Conservation (phyloP, 495 filamentous ascomycete species). For the Copromyces sp. region DNA sequence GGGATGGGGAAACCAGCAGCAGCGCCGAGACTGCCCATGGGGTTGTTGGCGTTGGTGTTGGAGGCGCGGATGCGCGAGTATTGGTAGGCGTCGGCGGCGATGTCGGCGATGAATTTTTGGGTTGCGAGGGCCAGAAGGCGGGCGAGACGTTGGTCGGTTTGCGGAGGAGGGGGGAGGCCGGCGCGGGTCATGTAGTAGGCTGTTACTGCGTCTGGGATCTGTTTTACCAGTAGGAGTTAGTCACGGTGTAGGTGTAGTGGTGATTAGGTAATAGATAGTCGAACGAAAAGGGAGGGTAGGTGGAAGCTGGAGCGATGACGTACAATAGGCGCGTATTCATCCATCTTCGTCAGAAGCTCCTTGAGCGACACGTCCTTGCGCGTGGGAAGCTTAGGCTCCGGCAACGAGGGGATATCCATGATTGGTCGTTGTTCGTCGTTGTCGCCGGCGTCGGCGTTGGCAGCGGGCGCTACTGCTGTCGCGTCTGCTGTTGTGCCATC, state of each 20-base stretch:
- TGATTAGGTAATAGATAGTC: constrained; percentile 2
- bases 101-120: constrained; percentile 95
- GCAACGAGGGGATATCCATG: constrained; percentile 2
- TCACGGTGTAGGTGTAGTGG: background rate
- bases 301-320: constrained; percentile 19
- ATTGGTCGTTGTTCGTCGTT: constrained; percentile 6
- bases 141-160: constrained; percentile 77
- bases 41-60: constrained; percentile 77
- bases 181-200: constrained; percentile 95
- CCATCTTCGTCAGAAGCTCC: constrained; percentile 91
- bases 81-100: constrained; percentile 95
- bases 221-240: background rate
- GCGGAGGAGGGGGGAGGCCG: constrained; percentile 79
- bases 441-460: constrained; percentile 3
- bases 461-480: background rate
- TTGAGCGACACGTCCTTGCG: constrained; percentile 86
- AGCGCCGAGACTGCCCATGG: constrained; percentile 75
- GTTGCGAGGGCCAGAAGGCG: constrained; percentile 91
- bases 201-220: constrained; percentile 98
- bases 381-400: constrained; percentile 44
- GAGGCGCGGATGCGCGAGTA: constrained; percentile 89
- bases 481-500: background rate
- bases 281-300: too few species aligned
- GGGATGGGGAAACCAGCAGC: constrained; percentile 61
- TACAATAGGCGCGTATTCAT: constrained; percentile 97